Base-by-base conservation (phyloP, 225 moss, liverwort and hornwort genomes). In the Polytrichum formosum region DNA sequence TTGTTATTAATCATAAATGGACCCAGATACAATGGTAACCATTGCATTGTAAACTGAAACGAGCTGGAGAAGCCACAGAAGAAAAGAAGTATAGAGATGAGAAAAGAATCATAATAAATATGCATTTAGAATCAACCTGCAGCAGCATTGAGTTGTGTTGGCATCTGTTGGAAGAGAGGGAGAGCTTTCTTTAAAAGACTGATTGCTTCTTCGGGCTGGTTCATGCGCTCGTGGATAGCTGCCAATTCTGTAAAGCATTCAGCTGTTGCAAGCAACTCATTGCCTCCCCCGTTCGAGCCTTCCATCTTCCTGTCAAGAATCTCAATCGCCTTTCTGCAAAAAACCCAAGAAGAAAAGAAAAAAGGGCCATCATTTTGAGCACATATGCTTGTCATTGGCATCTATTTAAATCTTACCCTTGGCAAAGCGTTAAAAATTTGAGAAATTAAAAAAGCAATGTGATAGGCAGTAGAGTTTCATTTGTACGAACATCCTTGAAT, bases 211-310 rank as follows among this genome's bases (percentile, higher is more conserved):
- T 89, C 82, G 20, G 88, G 84, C 71, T 87, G 83, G 33, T 83
- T 81, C 79, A 85, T 82, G 65, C 80, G 92, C 81, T 91, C 90
- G 79, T 88, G 81, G 7, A 97, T 81, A 76, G 92, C 91, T 68
- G 92, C 94, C 31, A 94, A 85, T 78, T 94, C 94, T 6, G 92
- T 92, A 67, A 79, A 97, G 62, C 94, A 94, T 85, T 94, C 93
- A 29, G 84, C 97, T 61, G 88, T 88, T 58, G 93, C 85, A 68
- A 90, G 77, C 66, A 86, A 71, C 65, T 94, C 92, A 30, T 82
- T 73, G 28, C 83, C 85, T 18, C 73, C 70, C 55, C 71, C 77
- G 61, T 53, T 67, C 65, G 73, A 75, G 55, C 70, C 67, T 55
- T 84, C 71, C 17, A 80, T 61, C 76, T 78, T 92, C 31, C 75